A percentile compares a stretch with the other conserved stretches of the same genome.
phyloP scores from a whole-genome alignment of 495 filamentous ascomycete species.

The Penicillium arizonense region DNA sequence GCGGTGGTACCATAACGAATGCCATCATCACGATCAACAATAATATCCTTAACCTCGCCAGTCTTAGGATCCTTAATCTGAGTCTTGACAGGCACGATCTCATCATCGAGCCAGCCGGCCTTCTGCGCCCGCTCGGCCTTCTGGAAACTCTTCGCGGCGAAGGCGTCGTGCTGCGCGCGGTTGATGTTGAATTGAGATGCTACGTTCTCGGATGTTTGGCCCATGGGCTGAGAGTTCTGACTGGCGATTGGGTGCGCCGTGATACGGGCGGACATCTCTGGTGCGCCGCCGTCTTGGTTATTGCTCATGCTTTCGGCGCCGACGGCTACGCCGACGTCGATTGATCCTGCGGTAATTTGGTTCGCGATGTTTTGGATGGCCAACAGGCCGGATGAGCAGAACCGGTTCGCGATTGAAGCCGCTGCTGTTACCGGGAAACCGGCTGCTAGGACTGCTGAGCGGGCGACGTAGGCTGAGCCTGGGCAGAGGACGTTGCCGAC shows the following conservation, averaged over 20 bases:
- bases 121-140: constrained; percentile 90
- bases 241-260: constrained; percentile 65
- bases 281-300: constrained; percentile 66
- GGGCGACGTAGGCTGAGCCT: constrained; percentile 73
- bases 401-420: constrained; percentile 80
- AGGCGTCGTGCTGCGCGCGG: constrained; percentile 74
- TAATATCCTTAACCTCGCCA: constrained; percentile 72
- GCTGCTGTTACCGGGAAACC: constrained; percentile 86
- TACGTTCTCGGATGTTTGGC: constrained; percentile 94
- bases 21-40: constrained; percentile 83
- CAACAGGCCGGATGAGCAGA: constrained; percentile 93
- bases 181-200: constrained; percentile 79
- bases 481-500: constrained; percentile 74
- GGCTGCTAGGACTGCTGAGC: constrained; percentile 83
- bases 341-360: constrained; percentile 76
- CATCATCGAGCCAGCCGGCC: constrained; percentile 85
- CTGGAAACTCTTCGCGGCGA: constrained; percentile 78
- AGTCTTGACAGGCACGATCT: constrained; percentile 84
- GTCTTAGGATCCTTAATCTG: constrained; percentile 78
- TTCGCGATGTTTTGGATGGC: constrained; percentile 91
- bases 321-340: constrained; percentile 83
- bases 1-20: constrained; percentile 86
- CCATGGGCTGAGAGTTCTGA: constrained; percentile 92
- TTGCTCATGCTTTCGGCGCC: constrained; percentile 87
- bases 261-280: constrained; percentile 73